A percentile compares a stretch with the other conserved stretches of the same genome.
Evolutionary conservation across 148 eudicot genomes (phyloP).

Genomic region (Silene latifolia): DNA sequence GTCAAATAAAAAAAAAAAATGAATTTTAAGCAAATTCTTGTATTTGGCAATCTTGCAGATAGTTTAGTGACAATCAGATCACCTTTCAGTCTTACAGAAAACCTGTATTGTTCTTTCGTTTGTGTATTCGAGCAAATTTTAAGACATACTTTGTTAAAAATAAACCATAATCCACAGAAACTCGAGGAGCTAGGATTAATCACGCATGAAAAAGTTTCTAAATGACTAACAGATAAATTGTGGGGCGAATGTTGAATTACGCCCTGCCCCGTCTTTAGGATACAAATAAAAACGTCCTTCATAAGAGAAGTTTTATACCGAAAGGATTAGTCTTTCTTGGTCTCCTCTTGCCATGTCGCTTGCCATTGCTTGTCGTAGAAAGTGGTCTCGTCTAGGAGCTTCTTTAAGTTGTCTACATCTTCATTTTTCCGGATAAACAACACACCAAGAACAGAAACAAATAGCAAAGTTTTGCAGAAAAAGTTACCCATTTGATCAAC

Average conservation of each 20-base stretch:
- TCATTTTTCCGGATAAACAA: conserved; percentile 83
- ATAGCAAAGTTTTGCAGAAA: conserved; percentile 91
- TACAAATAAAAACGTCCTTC: conserved; percentile 5
- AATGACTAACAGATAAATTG: conserved; percentile 11
- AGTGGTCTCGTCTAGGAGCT: conserved; percentile 80
- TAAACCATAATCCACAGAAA: not conserved
- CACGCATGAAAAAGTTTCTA: conserved; percentile 6
- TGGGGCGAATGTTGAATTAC: not conserved
- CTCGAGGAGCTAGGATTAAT: not conserved
- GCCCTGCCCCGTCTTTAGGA: conserved; percentile 18
- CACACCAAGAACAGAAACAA: conserved; percentile 81
- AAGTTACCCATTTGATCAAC: conserved; percentile 97
- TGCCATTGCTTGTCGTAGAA: conserved; percentile 99
- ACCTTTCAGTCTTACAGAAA: no score
- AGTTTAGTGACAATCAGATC: no score
- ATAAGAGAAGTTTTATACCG: conserved; percentile 1
- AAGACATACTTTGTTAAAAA: no score
- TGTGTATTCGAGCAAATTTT: no score
- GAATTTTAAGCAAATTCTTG: not conserved
- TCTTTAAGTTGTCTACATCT: conserved; percentile 76
- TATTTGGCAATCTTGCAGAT: not conserved
- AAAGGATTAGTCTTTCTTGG: conserved; percentile 32
- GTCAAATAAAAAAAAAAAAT: no score
- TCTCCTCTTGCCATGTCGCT: conserved; percentile 92
- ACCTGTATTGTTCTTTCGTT: no score